Percentiles rank a stretch among this genome's conserved stretches.
Conservation (phyloP, 192 early-diverging fungal genomes). For the Podila horticola region DNA sequence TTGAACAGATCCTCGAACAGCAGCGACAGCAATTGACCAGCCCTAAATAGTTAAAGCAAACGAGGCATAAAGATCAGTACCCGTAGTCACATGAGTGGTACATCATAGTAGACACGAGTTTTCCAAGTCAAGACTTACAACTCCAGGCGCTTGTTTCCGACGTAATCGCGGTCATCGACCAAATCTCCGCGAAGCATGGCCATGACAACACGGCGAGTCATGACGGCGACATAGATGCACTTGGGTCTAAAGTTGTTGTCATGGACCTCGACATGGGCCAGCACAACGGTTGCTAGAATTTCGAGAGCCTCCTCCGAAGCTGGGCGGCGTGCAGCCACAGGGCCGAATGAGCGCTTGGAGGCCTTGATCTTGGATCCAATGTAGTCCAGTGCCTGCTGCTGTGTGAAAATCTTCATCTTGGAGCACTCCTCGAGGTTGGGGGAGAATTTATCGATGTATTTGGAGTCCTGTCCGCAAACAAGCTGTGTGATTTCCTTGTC, state of each 20-base stretch:
- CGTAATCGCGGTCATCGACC: slow-evolving; percentile 97
- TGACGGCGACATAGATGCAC: slow-evolving; percentile 91
- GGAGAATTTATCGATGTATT: slow-evolving; percentile 84
- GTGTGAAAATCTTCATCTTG: slow-evolving; percentile 81
- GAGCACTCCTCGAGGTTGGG: slow-evolving; percentile 90
- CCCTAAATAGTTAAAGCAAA: slow-evolving; percentile 57
- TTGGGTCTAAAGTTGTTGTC: slow-evolving; percentile 91
- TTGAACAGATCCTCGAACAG: slow-evolving; percentile 99
- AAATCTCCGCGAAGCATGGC: slow-evolving; percentile 83
- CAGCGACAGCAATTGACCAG: slow-evolving; percentile 92
- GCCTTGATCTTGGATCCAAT: slow-evolving; percentile 84
- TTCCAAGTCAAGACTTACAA: slow-evolving; percentile 65
- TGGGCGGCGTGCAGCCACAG: slow-evolving; percentile 24
- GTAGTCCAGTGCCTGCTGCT: slow-evolving; percentile 91
- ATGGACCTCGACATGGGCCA: slow-evolving; percentile 92
- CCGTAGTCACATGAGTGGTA: too few relatives aligned
- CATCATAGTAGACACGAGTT: neutral
- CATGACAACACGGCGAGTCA: slow-evolving; percentile 92
- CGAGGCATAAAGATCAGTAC: neutral
- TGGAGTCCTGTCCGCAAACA: slow-evolving; percentile 87
- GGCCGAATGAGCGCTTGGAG: slow-evolving; percentile 60
- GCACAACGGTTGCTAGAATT: slow-evolving; percentile 84
- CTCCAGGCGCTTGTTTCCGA: slow-evolving; percentile 98
- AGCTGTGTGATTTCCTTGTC: slow-evolving; percentile 96
- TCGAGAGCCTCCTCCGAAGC: slow-evolving; percentile 87